phyloP scores from a whole-genome alignment of 2,329 filamentous ascomycete genomes.

The Westerdykella sp. region DNA sequence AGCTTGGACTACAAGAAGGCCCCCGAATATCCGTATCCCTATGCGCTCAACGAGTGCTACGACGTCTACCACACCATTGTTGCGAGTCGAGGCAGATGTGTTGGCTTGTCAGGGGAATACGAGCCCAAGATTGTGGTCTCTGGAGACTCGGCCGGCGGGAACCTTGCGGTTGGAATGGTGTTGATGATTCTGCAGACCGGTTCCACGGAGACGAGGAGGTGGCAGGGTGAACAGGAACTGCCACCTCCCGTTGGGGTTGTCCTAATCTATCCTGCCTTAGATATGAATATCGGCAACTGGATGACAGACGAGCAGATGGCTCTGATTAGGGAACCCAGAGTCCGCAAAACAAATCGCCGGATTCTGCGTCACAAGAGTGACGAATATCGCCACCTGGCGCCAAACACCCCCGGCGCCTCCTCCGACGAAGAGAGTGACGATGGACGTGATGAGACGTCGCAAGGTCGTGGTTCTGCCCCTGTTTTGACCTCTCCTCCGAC shows the following conservation, averaged over 20 bases:
- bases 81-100: constrained; percentile 63
- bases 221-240: constrained; percentile 49
- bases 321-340: constrained; percentile 75
- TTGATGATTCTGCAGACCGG: constrained; percentile 83
- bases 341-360: constrained; percentile 68
- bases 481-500: constrained; percentile 30
- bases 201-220: constrained; percentile 51
- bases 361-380: constrained; percentile 80
- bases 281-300: constrained; percentile 98
- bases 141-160: constrained; percentile 78
- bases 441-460: constrained; percentile 13
- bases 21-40: constrained; percentile 77
- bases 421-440: constrained; percentile 60
- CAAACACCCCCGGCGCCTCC: constrained; percentile 72
- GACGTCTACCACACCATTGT: constrained; percentile 75
- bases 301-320: constrained; percentile 99
- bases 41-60: constrained; percentile 80
- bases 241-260: constrained; percentile 78
- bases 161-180: constrained; percentile 70
- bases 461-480: constrained; percentile 7
- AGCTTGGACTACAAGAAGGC: constrained; percentile 89
- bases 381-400: constrained; percentile 77
- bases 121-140: constrained; percentile 65
- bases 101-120: constrained; percentile 63
- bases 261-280: constrained; percentile 81